phyloP scores from a whole-genome alignment of 768 basidiomycete species.

The Tephrocybe sp. region DNA sequence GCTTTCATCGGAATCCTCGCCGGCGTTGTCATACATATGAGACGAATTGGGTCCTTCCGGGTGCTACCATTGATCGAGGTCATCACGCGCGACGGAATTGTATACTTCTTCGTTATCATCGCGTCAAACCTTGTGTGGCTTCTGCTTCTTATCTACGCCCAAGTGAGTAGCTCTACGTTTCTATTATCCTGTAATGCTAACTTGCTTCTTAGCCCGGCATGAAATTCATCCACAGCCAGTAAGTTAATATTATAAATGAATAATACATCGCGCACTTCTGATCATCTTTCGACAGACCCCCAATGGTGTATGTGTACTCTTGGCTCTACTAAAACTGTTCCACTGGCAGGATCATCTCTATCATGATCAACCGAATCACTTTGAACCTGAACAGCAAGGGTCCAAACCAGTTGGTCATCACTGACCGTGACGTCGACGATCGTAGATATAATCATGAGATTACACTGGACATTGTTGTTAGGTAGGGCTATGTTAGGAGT shows the following conservation, averaged over 20 bases:
- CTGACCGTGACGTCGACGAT: too few relatives aligned
- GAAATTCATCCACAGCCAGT: conserved; percentile 13
- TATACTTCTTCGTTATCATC: conserved; percentile 22
- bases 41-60: background rate
- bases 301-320: conserved; percentile 6
- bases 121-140: conserved; percentile 22
- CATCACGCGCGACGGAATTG: conserved; percentile 17
- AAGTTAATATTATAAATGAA: background rate
- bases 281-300: background rate
- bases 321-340: conserved; percentile 20
- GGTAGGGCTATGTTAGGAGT: too few relatives aligned
- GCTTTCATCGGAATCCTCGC: conserved; percentile 16
- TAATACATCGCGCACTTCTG: too few relatives aligned
- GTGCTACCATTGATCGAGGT: conserved; percentile 2
- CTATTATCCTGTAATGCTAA: background rate
- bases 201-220: background rate
- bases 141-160: conserved; percentile 16
- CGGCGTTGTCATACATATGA: background rate
- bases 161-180: conserved; percentile 4
- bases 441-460: too few relatives aligned
- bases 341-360: too few relatives aligned
- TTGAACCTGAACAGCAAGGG: too few relatives aligned
- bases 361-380: too few relatives aligned
- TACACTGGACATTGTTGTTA: too few relatives aligned
- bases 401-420: too few relatives aligned